Evolutionary conservation across 2,329 filamentous ascomycete species (phyloP), one percentile per base, ranked within the genome.

Genomic region (Dendryphion nanum): DNA sequence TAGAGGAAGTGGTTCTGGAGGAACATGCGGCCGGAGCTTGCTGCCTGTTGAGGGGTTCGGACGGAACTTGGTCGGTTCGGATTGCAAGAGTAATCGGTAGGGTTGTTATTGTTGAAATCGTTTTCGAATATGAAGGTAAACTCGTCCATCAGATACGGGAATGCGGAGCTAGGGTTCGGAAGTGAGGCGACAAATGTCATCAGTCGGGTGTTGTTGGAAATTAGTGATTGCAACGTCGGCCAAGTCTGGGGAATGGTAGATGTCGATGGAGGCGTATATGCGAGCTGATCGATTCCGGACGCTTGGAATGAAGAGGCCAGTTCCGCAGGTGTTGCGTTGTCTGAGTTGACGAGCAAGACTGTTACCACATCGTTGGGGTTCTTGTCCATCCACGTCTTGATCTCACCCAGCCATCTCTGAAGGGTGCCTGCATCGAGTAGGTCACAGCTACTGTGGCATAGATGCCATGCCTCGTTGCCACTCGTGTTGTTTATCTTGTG

Each of bases 1-100:
- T 90, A 82, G 37, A 85, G 75, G 71, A 93, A 91, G 69, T 93
- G 87, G 72, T 93, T 93, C 70, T 87, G 75, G 7, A 93, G 71
- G 18, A 86, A 80, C 61, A 93, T 75, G 51, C 80, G 75, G 50
- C 78, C 77, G 1, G 73, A 72, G 0, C 70, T 57, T 18, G 85
- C 57, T 2, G 83, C 85, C 2, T 60, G 45, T 4, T 60, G 43
- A 1, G 71, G 54, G 13, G 75, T 55, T 16, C 65, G 61, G 21
- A 82, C 67, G 5, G 64, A 63, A 0, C 74, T 64, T 0, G 87
- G 87, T 0, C 87, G 80, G 55, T 85, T 73, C 4, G 87, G 74
- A 0, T 73, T 76, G 72, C 87, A 93, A 63, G 82, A 83, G 73
- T 89, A 93, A 59, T 79, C 80, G 2, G 71, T 66, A 1, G 81